phyloP scores from a whole-genome alignment of 306 rosid species.

The Casuarina equisetifolia region DNA sequence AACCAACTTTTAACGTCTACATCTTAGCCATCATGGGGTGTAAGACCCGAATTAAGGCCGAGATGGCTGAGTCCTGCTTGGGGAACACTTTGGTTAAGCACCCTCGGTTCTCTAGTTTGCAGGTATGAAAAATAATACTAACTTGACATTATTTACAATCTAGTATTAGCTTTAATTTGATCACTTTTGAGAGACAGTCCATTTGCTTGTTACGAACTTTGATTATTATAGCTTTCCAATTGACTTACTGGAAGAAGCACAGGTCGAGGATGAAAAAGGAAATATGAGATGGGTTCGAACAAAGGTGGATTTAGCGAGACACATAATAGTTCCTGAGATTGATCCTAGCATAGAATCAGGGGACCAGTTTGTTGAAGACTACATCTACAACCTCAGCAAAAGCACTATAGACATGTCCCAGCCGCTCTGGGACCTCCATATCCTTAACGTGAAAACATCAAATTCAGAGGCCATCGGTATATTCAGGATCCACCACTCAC shows the following conservation, averaged over 20 bases:
- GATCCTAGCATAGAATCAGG: conserved; percentile 7
- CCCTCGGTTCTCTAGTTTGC: conserved; percentile 43
- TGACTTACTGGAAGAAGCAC: not conserved
- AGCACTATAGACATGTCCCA: conserved; percentile 31
- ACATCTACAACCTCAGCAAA: conserved; percentile 31
- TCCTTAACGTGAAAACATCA: conserved; percentile 35
- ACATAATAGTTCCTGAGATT: conserved; percentile 18
- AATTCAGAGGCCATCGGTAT: conserved; percentile 26
- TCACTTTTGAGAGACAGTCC: too few relatives aligned
- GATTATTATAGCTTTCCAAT: not conserved
- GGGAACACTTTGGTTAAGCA: conserved; percentile 36
- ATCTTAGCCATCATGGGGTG: conserved; percentile 35
- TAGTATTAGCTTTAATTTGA: too few relatives aligned
- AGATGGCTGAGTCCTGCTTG: conserved; percentile 23
- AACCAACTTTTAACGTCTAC: conserved; percentile 38
- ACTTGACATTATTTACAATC: too few relatives aligned
- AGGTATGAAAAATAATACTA: conserved; percentile 3
- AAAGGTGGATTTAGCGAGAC: conserved; percentile 33
- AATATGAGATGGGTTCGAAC: conserved; percentile 39
- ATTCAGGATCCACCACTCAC: conserved; percentile 43
- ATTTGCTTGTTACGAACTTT: too few relatives aligned
- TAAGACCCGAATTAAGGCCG: conserved; percentile 14
- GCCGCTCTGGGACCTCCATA: conserved; percentile 44
- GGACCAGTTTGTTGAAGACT: conserved; percentile 34
- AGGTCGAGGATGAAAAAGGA: conserved; percentile 29